phyloP scores from a whole-genome alignment of 305 asterid genomes.

The Nicotiana rustica region DNA sequence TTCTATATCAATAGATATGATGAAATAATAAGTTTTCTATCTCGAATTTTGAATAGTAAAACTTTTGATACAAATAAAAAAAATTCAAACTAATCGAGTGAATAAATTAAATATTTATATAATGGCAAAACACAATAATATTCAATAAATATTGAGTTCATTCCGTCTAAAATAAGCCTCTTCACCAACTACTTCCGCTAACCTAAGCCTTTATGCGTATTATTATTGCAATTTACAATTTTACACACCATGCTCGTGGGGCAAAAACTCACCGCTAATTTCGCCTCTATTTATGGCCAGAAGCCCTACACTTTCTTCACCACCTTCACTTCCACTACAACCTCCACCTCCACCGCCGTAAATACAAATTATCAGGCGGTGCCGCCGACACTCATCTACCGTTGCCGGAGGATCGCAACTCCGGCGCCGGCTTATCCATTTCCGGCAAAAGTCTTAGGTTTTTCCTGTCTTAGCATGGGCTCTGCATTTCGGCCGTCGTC shows the following conservation, averaged over 20 bases:
- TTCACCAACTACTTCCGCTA: background rate
- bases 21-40: too few relatives aligned
- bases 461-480: conserved; percentile 33
- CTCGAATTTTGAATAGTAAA: too few relatives aligned
- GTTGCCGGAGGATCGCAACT: conserved; percentile 58
- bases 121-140: too few relatives aligned
- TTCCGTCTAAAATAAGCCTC: background rate
- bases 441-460: conserved; percentile 4
- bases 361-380: conserved; percentile 37
- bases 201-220: conserved; percentile 21
- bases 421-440: conserved; percentile 41
- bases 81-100: too few relatives aligned
- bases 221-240: background rate
- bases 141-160: too few relatives aligned
- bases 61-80: too few relatives aligned
- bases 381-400: conserved; percentile 44
- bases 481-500: conserved; percentile 41
- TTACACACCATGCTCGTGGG: conserved; percentile 38
- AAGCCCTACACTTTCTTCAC: conserved; percentile 47
- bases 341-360: conserved; percentile 41
- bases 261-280: conserved; percentile 58
- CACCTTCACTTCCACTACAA: conserved; percentile 43
- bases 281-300: conserved; percentile 49
- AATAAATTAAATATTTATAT: too few relatives aligned
- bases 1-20: too few relatives aligned